Evolutionary conservation across 805 yeast species (phyloP).

Genomic region (Yamadazyma kitorensis): DNA sequence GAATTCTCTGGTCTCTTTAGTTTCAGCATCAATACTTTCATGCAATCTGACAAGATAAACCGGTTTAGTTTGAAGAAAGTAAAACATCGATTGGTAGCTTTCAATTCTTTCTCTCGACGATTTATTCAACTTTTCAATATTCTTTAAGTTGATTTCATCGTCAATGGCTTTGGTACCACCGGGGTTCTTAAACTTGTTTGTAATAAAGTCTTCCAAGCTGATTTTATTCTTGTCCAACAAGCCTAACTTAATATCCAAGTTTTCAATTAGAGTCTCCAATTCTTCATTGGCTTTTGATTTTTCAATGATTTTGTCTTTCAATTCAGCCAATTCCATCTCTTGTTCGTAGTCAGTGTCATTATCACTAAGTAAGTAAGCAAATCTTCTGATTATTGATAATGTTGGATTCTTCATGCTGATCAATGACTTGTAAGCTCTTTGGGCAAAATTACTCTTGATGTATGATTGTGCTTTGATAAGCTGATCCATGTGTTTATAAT

Average conservation of each 20-base stretch:
- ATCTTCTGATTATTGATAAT: conserved; percentile 68
- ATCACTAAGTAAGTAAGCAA: conserved; percentile 71
- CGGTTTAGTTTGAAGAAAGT: conserved; percentile 81
- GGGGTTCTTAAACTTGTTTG: conserved; percentile 29
- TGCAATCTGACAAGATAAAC: conserved; percentile 61
- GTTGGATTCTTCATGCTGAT: conserved; percentile 75
- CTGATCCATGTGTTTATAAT: conserved; percentile 51
- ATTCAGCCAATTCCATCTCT: conserved; percentile 64
- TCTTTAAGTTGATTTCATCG: conserved; percentile 17
- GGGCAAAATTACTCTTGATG: conserved; percentile 65
- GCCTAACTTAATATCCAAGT: conserved; percentile 74
- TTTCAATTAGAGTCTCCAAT: conserved; percentile 70
- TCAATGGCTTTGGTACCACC: conserved; percentile 15
- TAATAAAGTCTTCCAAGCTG: conserved; percentile 68
- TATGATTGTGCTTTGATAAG: conserved; percentile 73
- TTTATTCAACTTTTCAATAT: conserved; percentile 33
- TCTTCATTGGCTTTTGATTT: conserved; percentile 69
- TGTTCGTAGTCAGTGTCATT: conserved; percentile 72
- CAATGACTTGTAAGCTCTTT: conserved; percentile 69
- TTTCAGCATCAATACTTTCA: conserved; percentile 24
- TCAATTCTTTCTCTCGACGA: conserved; percentile 54
- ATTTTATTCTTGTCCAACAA: conserved; percentile 77
- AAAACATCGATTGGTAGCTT: conserved; percentile 74
- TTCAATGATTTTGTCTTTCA: conserved; percentile 66
- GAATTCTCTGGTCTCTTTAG: conserved; percentile 20